Conservation (phyloP, 768 basidiomycete genomes). For the Termitomyces sp. region DNA sequence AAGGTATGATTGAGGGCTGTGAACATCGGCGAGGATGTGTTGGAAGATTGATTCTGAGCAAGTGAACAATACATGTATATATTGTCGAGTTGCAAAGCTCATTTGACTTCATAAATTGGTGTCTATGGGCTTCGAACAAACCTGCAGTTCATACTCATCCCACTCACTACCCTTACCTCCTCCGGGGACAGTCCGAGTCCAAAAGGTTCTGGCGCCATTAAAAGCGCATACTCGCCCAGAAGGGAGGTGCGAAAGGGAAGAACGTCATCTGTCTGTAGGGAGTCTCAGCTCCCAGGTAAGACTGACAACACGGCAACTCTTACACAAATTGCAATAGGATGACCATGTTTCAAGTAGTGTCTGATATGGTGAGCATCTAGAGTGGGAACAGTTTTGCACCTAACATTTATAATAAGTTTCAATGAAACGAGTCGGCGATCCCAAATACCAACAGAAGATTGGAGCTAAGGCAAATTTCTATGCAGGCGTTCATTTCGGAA, state of each 20-base stretch:
- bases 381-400: constrained; percentile 61
- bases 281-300: neutral
- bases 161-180: constrained; percentile 51
- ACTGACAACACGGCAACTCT: neutral
- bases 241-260: constrained; percentile 75
- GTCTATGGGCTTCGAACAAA: constrained; percentile 3
- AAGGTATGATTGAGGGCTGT: neutral
- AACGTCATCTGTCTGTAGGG: constrained; percentile 69
- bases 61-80: no score
- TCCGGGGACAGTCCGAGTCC: constrained; percentile 63
- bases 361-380: constrained; percentile 71
- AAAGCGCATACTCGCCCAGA: constrained; percentile 71
- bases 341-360: constrained; percentile 54
- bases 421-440: neutral
- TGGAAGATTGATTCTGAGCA: neutral
- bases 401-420: constrained; percentile 16
- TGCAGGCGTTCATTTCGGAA: constrained; percentile 43
- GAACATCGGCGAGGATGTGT: neutral
- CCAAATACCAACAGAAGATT: constrained; percentile 57
- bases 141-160: constrained; percentile 53
- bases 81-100: neutral
- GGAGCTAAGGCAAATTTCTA: constrained; percentile 80
- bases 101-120: neutral
- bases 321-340: constrained; percentile 77
- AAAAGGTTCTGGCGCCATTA: constrained; percentile 64